Evolutionary conservation across 176 grass and related monocot genomes (phyloP), one percentile per base, ranked within the genome.

Genomic region (Puccinellia tenuiflora): DNA sequence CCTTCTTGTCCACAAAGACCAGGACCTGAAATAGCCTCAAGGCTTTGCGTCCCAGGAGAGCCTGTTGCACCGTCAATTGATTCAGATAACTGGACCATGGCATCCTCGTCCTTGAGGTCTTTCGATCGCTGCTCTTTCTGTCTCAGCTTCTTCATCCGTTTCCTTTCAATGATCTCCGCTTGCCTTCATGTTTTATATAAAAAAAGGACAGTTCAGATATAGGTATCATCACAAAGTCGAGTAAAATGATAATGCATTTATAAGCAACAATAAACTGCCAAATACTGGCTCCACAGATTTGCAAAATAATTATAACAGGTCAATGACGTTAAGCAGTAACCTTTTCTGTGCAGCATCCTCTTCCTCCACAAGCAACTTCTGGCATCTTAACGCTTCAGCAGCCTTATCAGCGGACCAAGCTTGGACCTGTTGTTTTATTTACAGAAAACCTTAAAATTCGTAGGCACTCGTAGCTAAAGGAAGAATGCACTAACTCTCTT

Each of bases 281-380:
- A 20, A 31, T 12, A 75, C 7, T 51, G 21, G 52, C 20, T 80
- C 0, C 5, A n/a, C 30, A 77, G 48, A 33, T 15, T 90, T 74
- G n/a, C 1, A 24, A 24, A 57, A 31, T 31, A 17, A 63, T 16
- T 18, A 34, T 18, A 73, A 43, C 68, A 74, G 0, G 21, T 77
- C 33, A 47, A 81, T 34, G 34, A n/a, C 37, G 38, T 47, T 31
- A 80, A 24, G 17, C 2, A 68, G 21, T 24, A 86, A 94, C 96
- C 88, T 98, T 95, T 94, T 98, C 73, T 98, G 92, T 92, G 89
- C 87, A 83, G 89, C 92, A 81, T 98, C 96, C 84, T 98, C 96
- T 90, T 98, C 96, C 67, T 90, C 96, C 47, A 95, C 89, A 47
- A 98, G 96, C 69, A 98, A 87, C 50, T 93, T 91, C 61, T 98